Evolutionary conservation across 352 stramenopile species (phyloP).

Genomic region (Phytophthora hybrid): DNA sequence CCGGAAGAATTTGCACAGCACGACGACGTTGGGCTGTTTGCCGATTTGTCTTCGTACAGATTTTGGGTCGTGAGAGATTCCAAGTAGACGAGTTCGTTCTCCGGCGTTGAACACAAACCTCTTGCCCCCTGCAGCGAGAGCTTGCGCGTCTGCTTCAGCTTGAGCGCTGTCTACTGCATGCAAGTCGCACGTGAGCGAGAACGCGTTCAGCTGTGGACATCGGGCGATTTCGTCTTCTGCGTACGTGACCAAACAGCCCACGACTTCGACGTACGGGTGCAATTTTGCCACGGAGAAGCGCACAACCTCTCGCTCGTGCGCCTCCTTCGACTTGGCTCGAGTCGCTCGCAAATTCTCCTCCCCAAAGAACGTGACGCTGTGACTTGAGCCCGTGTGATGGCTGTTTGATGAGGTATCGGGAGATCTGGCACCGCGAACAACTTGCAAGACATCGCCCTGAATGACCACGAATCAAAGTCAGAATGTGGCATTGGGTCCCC

Average conservation of each 20-base stretch:
- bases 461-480: neutral
- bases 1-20: slow-evolving; percentile 68
- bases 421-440: slow-evolving; percentile 38
- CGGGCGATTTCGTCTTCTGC: slow-evolving; percentile 60
- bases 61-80: slow-evolving; percentile 43
- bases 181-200: slow-evolving; percentile 54
- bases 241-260: slow-evolving; percentile 58
- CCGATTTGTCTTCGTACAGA: slow-evolving; percentile 1
- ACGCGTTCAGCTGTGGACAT: slow-evolving; percentile 51
- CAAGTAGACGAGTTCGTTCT: slow-evolving; percentile 36
- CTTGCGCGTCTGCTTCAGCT: slow-evolving; percentile 36
- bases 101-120: slow-evolving; percentile 31
- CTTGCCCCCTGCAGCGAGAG: slow-evolving; percentile 35
- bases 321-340: slow-evolving; percentile 51
- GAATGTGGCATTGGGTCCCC: neutral
- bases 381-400: neutral
- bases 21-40: slow-evolving; percentile 48
- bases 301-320: slow-evolving; percentile 50
- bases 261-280: slow-evolving; percentile 57
- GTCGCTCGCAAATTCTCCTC: slow-evolving; percentile 44
- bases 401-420: neutral
- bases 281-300: slow-evolving; percentile 49
- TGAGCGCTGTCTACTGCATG: slow-evolving; percentile 33
- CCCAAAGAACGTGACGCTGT: slow-evolving; percentile 39
- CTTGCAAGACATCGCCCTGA: slow-evolving; percentile 59